These are phyloP conservation scores for Lepidium africanum DNA, from an alignment of 345 rosid genomes.

Conservation along the genomic window DNA sequence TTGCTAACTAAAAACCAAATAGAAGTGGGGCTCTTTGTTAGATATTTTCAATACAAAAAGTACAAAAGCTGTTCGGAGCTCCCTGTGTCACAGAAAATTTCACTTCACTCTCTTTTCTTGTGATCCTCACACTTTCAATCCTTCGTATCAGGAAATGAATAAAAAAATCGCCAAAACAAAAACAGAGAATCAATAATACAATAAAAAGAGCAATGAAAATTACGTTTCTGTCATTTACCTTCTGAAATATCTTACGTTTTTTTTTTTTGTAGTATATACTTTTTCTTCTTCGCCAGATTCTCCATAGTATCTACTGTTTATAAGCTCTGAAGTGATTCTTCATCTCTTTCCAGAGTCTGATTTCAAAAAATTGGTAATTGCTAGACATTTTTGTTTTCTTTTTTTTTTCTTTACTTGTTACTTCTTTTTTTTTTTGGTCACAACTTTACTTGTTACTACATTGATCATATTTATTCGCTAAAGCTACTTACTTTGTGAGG, in stretches of 20 bases:
- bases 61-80: constrained; percentile 4
- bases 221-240: constrained; percentile 8
- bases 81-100: not conserved
- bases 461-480: not conserved
- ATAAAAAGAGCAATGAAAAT: not conserved
- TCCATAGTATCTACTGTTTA: not conserved
- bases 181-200: not conserved
- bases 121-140: constrained; percentile 28
- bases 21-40: not conserved
- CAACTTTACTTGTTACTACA: not conserved
- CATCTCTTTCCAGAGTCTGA: not conserved
- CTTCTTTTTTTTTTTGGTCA: too few relatives aligned
- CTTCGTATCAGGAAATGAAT: not conserved
- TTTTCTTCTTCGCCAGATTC: constrained; percentile 5
- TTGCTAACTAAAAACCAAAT: not conserved
- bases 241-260: not conserved
- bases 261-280: constrained; percentile 7
- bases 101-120: constrained; percentile 10
- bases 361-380: not conserved
- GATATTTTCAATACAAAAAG: constrained; percentile 8
- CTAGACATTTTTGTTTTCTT: not conserved
- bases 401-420: not conserved
- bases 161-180: not conserved
- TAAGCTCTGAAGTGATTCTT: not conserved
- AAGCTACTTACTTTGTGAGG: too few relatives aligned